Percentiles rank a stretch among this genome's conserved stretches.
Evolutionary conservation across 768 basidiomycete genomes (phyloP).

Genomic region (Rhodotorula graminis): DNA sequence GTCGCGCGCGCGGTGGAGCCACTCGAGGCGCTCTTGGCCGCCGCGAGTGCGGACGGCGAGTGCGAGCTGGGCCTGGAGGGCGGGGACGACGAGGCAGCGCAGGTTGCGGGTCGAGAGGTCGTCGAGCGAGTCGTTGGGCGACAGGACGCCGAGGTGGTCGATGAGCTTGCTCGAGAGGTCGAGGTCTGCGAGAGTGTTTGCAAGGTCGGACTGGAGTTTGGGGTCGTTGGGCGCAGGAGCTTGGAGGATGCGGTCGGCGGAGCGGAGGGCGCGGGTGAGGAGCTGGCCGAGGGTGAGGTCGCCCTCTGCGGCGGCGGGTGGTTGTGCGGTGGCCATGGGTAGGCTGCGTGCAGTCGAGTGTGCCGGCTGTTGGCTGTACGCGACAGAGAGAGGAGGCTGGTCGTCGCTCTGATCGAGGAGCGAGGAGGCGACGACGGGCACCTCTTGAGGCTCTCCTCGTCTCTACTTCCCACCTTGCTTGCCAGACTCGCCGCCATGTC

Average conservation of each 20-base stretch:
- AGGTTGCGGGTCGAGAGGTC: conserved; percentile 75
- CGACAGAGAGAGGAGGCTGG: no score
- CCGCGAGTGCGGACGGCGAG: conserved; percentile 59
- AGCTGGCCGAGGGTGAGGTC: conserved; percentile 33
- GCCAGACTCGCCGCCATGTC: no score
- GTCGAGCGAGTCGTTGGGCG: conserved; percentile 73
- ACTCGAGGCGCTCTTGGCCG: conserved; percentile 57
- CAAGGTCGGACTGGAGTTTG: conserved; percentile 51
- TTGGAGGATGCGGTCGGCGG: background rate
- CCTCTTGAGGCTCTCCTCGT: no score
- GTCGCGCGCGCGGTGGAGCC: conserved; percentile 52
- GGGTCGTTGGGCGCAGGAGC: conserved; percentile 27
- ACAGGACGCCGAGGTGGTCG: conserved; percentile 65
- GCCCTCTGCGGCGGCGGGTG: background rate
- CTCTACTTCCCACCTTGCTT: no score
- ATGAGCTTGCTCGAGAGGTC: conserved; percentile 56
- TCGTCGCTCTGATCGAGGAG: no score
- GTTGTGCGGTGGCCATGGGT: background rate
- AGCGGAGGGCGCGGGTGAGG: conserved; percentile 21
- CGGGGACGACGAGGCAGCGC: conserved; percentile 69
- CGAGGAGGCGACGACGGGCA: no score
- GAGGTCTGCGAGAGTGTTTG: conserved; percentile 58
- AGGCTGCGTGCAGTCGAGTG: no score
- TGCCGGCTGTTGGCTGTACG: no score
- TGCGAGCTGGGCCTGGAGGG: conserved; percentile 61